Base-by-base conservation (phyloP, 2,329 filamentous ascomycete species). In the Aspergillus fischeri region DNA sequence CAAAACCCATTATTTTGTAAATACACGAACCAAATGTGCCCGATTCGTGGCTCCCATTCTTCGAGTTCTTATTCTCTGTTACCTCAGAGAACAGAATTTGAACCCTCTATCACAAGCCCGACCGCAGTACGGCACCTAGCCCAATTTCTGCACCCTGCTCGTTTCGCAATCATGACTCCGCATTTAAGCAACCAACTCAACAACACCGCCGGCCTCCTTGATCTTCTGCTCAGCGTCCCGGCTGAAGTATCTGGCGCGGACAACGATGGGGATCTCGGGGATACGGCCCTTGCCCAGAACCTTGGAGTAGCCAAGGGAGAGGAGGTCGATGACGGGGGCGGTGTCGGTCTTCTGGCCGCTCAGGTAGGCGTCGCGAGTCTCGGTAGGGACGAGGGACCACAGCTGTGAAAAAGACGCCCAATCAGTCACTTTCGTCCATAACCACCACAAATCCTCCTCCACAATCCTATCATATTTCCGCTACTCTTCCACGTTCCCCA, bases 211-310 rank as follows among this genome's bases (percentile, higher is more conserved):
- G 74, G 92, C 93, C 80, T 94, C 91, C 78, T 90, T 96, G 82
- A 99, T 97, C 90, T 99, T 99, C 83, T 91, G 85, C 89, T 99
- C 94, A 69, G 94, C 94, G 79, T 96, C 88, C 78, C 90, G 89
- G 85, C 88, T 92, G 81, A 99, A 90, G 84, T 92, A 97, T 78
- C 94, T 85, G 70, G 94, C 93, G 77, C 91, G 91, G 69, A 99
- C 92, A 74, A 99, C 91, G 73, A 99, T 80, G 69, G 94, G 94
- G 74, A 97, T 86, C 75, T 93, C 84, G 74, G 94, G 93, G 73
- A 97, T 84, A 76, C 93, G 88, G 80, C 94, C 94, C 88, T 99
- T 99, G 79, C 94, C 95, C 77, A 99, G 90, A 69, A 99, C 87
- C 85, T 99, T 99, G 77, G 92, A 90, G 88, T 97, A 99, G 72